Conservation (phyloP, 2,329 filamentous ascomycete genomes). For the Alternaria angustiovoidea region DNA sequence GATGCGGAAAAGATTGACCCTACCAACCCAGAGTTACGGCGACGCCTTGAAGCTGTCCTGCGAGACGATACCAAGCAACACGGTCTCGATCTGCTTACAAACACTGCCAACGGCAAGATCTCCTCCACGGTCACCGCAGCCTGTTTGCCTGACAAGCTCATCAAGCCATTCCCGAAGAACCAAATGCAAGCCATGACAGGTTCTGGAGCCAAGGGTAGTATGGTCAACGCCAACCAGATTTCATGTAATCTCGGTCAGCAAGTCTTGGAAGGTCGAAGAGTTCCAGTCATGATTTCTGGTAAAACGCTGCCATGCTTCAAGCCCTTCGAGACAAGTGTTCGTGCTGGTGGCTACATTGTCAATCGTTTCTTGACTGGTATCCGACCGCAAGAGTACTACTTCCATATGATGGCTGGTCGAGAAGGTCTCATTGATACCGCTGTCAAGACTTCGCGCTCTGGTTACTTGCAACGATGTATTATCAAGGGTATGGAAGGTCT, state of each 20-base stretch:
- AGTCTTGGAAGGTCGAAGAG: constrained; percentile 91
- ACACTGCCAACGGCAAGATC: constrained; percentile 71
- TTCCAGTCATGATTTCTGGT: constrained; percentile 96
- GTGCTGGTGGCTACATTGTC: constrained; percentile 91
- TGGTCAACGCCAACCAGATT: constrained; percentile 96
- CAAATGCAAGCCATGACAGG: constrained; percentile 99
- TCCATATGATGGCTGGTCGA: constrained; percentile 98
- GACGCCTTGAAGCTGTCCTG: constrained; percentile 85
- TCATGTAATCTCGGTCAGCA: constrained; percentile 98
- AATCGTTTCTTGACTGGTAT: constrained; percentile 98
- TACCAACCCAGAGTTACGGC: constrained; percentile 74
- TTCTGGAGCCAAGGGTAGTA: constrained; percentile 91
- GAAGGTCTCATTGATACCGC: constrained; percentile 99
- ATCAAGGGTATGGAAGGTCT: constrained; percentile 99
- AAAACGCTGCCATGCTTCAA: constrained; percentile 95
- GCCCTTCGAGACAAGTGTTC: constrained; percentile 86
- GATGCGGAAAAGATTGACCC: constrained; percentile 68
- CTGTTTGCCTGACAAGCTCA: constrained; percentile 82
- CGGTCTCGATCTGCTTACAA: constrained; percentile 88
- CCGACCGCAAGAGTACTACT: constrained; percentile 96
- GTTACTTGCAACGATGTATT: constrained; percentile 93
- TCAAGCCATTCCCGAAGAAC: constrained; percentile 93
- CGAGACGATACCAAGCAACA: constrained; percentile 91
- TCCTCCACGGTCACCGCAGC: constrained; percentile 80
- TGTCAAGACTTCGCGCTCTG: constrained; percentile 96